phyloP scores from a whole-genome alignment of 257 asterid species.

The Solanum acaule region DNA sequence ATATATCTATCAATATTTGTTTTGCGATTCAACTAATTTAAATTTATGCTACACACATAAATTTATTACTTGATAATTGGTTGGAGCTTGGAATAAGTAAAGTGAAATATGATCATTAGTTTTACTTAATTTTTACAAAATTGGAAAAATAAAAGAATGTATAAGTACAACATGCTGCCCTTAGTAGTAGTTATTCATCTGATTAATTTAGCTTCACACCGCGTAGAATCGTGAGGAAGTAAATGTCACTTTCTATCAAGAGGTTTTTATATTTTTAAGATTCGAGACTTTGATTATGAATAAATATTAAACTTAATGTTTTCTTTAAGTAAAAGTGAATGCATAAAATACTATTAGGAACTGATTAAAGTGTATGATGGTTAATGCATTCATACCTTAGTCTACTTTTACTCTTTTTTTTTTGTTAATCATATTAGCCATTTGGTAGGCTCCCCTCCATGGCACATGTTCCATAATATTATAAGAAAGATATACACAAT shows the following conservation, averaged over 20 bases:
- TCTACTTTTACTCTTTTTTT: neutral
- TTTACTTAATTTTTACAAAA: no score
- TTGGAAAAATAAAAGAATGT: no score
- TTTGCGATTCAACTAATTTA: no score
- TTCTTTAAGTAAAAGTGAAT: neutral
- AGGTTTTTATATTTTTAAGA: no score
- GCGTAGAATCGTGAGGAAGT: accelerated
- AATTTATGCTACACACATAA: neutral
- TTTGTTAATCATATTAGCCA: neutral
- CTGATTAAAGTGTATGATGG: no score
- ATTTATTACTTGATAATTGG: neutral
- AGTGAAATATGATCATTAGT: neutral
- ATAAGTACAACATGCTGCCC: no score
- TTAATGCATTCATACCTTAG: no score
- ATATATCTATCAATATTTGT: no score
- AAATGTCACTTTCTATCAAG: no score
- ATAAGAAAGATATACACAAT: neutral
- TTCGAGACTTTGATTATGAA: neutral
- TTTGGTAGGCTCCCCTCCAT: neutral
- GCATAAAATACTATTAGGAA: neutral
- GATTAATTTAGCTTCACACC: no score
- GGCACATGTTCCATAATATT: neutral
- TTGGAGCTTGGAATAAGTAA: neutral
- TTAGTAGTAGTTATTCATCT: no score
- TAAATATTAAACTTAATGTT: no score